Base-by-base conservation (phyloP, 805 yeast genomes). In the Citeromyces nyonsensis region DNA sequence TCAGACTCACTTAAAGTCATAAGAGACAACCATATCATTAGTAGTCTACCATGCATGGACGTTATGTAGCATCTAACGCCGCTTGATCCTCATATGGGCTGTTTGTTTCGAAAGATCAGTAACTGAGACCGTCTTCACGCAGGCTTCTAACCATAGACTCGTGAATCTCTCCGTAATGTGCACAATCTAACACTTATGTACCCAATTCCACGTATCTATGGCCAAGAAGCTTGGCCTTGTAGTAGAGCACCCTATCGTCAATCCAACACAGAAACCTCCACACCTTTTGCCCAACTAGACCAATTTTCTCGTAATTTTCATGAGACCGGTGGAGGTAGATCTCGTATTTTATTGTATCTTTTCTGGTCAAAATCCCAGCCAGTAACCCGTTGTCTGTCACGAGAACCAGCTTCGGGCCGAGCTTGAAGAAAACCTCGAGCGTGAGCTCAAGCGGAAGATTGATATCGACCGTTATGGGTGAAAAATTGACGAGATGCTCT, bases 321-420 rank as follows among this genome's bases (percentile, higher is more conserved):
- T 31, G 11, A 9, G 20, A 10, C 10, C 29, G 15, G 31, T 57
- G 56, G 26, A 52, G 33, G 33, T 52, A 51, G 8, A 48, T 38
- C 40, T 75, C 79, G 43, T 68, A 83, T 38, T 75, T 61, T 33
- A 86, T 52, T 11, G 88, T 59, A 46, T 86, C 97, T 45, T 91
- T 91, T 36, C 86, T 64, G 0, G 95, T 83, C 2, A 93, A 56
- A n/a, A 83, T 46, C 0, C 98, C 98, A 10, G 62, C 63, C 11
- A 83, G 46, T 2, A 47, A 38, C 2, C 86, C 91, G 22, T 63
- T 52, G 7, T 70, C 62, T 34, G 75, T 78, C 2, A 82, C 76
- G 28, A 78, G 59, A 1, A 91, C 62, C 20, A 74, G 66, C 29
- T 80, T 60, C 6, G 95, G 94, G 0, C 97, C 95, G 20, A 85